Evolutionary conservation across 805 yeast genomes (phyloP), one percentile per base, ranked within the genome.

Genomic region (Blastobotrys americana): DNA sequence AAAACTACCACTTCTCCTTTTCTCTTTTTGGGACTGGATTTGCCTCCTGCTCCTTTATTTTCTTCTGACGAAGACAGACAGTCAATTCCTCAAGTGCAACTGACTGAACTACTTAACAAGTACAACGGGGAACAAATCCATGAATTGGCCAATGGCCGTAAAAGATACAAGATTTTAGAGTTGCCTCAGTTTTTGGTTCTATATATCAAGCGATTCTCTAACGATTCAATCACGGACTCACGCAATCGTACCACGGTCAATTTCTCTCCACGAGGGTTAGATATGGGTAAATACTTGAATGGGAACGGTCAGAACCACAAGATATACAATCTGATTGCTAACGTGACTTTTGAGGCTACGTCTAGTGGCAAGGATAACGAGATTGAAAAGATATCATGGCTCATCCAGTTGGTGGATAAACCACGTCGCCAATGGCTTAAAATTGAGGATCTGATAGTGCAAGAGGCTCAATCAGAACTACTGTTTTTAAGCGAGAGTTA

Each of bases 211-310:
- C 68, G 93, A 46, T 69, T 76, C 45, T 62, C 62, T 9, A 69
- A 67, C 20, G 54, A 59, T 10, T 60, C 61, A 8, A 54, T 62
- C 18, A 55, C 67, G 0, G 48, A 48, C 8, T 59, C 44, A 23
- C 58, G 76, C 44, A 80, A 78, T 53, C 78, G 78, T 25, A 80
- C 84, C 1, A 72, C 82, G 22, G 82, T 84, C 3, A 78, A 74
- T 38, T 82, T 77, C 55, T 74, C 80, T 5, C 64, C 67, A 2
- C 56, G 55, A 37, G 54, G 49, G 17, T 64, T 68, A 52, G 70
- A 58, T 49, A 68, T 69, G 65, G 52, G 58, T 2, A 67, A 65
- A 2, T 63, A 57, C 18, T 44, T 63, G 2, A 53, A 53, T 5
- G 57, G 42, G 21, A 13, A 25, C 13, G 8, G 10, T 13, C 8